Evolutionary conservation across 306 rosid genomes (phyloP), one percentile per base, ranked within the genome.

Genomic region (Quercus parvula): DNA sequence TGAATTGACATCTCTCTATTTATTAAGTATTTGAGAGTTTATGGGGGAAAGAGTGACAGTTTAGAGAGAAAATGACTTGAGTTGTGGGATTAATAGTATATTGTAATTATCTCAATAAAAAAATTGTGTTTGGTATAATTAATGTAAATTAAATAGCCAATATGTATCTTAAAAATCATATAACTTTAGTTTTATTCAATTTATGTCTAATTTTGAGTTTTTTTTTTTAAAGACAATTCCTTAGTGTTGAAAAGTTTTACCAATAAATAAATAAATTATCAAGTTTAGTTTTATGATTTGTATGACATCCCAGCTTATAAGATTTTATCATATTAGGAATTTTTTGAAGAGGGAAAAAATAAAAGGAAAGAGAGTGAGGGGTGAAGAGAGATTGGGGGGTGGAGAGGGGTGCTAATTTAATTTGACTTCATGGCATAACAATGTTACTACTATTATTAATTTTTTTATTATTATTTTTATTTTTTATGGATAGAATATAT

Each of bases 31-130:
- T 0, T 38, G 11, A 0, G 46, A 38, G 46, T 38, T 38, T 38
- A 38, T 38, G 0, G 11, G 0, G 2, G 0, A 41, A 41, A 41
- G 0, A 3, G 12, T 0, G 46, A 2, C 3, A 8, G 3, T 41
- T 41, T 41, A 41, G 0, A 0, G 2, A 41, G 46, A 0, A 8
- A 41, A 8, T 41, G 2, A 0, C 8, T 41, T 0, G 1, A 41
- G 0, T 0, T 2, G 0, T 41, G 9, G 3, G 12, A 8, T 8
- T 41, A 41, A 0, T 11, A 41, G 1, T 2, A 41, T 41, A 8
- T 41, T 41, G 12, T 41, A 41, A 41, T 41, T 41, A 41, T 8
- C 0, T 41, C 0, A 8, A 41, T 41, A 41, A 41, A 7, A 38
- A 41, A 41, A 8, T 2, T 0, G 0, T 41, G 11, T 8, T 41